Percentiles rank a stretch among this genome's conserved stretches.
phyloP scores from a whole-genome alignment of 495 filamentous ascomycete genomes.

The Margaritispora aquatica region DNA sequence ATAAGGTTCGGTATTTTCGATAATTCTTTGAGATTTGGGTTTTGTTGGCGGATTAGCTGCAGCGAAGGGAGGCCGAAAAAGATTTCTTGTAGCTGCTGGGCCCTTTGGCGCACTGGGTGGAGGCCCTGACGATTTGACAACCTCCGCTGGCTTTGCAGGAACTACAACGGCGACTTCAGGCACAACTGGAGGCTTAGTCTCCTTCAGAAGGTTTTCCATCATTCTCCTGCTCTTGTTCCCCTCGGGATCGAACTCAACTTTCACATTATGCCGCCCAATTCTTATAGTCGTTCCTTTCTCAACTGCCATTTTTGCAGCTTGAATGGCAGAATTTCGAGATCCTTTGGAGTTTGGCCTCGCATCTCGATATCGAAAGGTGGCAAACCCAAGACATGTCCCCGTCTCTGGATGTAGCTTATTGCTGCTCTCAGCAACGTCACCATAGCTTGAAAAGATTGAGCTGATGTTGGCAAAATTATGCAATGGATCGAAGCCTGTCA shows the following conservation, averaged over 20 bases:
- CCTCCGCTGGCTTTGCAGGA: constrained; percentile 21
- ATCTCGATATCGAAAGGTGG: constrained; percentile 83
- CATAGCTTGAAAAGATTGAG: constrained; percentile 78
- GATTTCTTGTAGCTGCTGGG: constrained; percentile 35
- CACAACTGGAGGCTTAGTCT: constrained; percentile 9
- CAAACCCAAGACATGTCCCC: constrained; percentile 88
- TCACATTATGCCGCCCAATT: constrained; percentile 67
- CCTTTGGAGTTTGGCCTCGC: constrained; percentile 36
- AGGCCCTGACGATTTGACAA: constrained; percentile 47
- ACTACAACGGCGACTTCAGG: constrained; percentile 21
- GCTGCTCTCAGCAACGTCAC: constrained; percentile 80
- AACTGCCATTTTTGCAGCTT: constrained; percentile 73
- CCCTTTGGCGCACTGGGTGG: constrained; percentile 83
- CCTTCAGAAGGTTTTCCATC: constrained; percentile 61
- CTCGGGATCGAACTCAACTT: constrained; percentile 83
- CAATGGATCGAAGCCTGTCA: constrained; percentile 90
- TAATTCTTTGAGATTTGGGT: constrained; percentile 38
- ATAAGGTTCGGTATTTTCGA: constrained; percentile 54
- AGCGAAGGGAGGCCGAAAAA: constrained; percentile 19
- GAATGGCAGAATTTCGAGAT: constrained; percentile 52
- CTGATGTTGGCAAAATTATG: constrained; percentile 70
- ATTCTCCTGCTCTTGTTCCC: constrained; percentile 70
- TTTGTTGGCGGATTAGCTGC: constrained; percentile 34
- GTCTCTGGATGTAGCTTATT: constrained; percentile 91
- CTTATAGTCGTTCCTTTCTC: constrained; percentile 57